phyloP scores from a whole-genome alignment of 2,329 filamentous ascomycete genomes.

The Cladosporium sp. region DNA sequence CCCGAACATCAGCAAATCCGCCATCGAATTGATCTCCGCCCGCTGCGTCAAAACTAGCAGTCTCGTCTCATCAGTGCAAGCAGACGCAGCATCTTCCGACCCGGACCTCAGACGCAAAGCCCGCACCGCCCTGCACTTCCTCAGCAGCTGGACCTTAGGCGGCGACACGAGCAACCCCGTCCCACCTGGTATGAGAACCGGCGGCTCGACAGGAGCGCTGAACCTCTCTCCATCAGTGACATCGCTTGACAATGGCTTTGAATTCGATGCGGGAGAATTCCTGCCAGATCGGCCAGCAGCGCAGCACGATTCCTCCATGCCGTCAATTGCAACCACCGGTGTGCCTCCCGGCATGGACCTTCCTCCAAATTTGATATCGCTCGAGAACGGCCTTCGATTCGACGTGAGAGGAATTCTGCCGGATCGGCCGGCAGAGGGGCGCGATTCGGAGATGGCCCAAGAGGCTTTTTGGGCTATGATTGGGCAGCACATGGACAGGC shows the following conservation, averaged over 20 bases:
- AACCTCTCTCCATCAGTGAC: background rate
- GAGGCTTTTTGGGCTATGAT: too few relatives aligned
- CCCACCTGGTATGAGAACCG: background rate
- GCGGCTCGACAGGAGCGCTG: background rate
- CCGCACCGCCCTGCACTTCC: background rate
- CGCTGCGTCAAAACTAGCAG: slow-evolving; percentile 15
- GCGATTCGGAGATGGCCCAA: too few relatives aligned
- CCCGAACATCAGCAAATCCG: slow-evolving; percentile 39
- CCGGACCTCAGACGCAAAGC: background rate
- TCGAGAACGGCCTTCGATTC: too few relatives aligned
- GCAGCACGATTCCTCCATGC: too few relatives aligned
- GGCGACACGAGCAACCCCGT: background rate
- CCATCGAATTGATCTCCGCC: slow-evolving; percentile 24
- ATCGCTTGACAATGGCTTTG: slow-evolving; percentile 1
- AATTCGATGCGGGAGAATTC: background rate
- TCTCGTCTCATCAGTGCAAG: background rate
- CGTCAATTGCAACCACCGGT: too few relatives aligned
- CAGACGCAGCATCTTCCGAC: background rate
- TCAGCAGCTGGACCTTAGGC: background rate
- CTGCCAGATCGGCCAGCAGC: too few relatives aligned
- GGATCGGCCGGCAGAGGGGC: too few relatives aligned
- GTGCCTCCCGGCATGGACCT: too few relatives aligned
- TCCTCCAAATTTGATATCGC: too few relatives aligned
- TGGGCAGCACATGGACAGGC: too few relatives aligned
- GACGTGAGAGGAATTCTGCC: too few relatives aligned